These are phyloP conservation scores for Solanum chilense DNA, from an alignment of 257 asterid species.

Conservation along the genomic window DNA sequence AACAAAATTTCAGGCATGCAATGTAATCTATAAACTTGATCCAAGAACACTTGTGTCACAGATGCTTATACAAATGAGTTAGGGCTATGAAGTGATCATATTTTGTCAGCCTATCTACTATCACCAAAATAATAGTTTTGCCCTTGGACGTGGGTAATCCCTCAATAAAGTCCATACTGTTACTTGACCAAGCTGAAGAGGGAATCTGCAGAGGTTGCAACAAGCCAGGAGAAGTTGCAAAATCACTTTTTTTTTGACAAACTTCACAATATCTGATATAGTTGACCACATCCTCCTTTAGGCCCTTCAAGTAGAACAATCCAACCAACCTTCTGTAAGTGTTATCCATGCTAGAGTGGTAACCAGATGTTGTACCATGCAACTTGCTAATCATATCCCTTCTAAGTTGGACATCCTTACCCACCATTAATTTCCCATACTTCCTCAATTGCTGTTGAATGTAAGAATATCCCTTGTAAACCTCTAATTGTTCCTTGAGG, in stretches of 20 bases:
- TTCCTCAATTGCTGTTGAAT: background rate
- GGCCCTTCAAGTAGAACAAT: background rate
- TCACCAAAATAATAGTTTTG: too few species aligned
- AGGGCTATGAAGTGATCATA: too few species aligned
- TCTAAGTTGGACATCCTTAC: background rate
- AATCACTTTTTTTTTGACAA: background rate
- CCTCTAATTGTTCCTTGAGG: background rate
- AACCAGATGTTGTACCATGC: background rate
- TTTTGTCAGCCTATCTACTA: too few species aligned
- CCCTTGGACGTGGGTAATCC: too few species aligned
- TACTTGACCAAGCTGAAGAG: background rate
- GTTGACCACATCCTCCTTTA: background rate
- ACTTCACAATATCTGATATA: background rate
- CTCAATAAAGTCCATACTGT: too few species aligned
- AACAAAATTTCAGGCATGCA: too few species aligned
- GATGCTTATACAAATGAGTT: too few species aligned
- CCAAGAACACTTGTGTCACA: background rate
- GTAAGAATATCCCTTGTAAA: background rate
- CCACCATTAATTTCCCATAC: background rate
- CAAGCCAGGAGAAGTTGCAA: background rate
- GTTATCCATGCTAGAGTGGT: background rate
- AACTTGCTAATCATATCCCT: background rate
- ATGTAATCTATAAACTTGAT: background rate
- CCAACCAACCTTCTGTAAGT: background rate
- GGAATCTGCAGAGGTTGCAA: background rate